Percentiles rank a stretch among this genome's conserved stretches.
phyloP scores from a whole-genome alignment of 805 yeast species.

The Hanseniaspora meyeri region DNA sequence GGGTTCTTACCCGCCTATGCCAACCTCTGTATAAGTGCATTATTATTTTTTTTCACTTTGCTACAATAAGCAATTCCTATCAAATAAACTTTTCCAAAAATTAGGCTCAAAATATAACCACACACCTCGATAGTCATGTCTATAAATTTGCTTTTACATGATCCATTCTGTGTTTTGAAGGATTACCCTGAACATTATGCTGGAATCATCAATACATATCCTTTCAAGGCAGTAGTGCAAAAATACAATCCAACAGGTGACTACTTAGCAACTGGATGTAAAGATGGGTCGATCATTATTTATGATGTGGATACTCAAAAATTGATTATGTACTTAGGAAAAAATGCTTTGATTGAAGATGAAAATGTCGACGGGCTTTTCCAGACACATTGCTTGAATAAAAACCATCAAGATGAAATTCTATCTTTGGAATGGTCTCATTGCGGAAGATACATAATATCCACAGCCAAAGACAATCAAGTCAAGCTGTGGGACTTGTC shows the following conservation, averaged over 20 bases:
- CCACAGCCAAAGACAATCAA: slow-evolving; percentile 73
- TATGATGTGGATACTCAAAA: slow-evolving; percentile 56
- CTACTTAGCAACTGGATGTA: slow-evolving; percentile 69
- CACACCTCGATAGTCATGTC: slow-evolving; percentile 19
- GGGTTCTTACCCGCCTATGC: too few relatives aligned
- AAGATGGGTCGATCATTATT: slow-evolving; percentile 60
- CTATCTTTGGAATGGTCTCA: slow-evolving; percentile 66
- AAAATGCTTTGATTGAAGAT: neutral
- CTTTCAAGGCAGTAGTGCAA: slow-evolving; percentile 55
- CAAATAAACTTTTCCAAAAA: too few relatives aligned
- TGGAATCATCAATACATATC: slow-evolving; percentile 42
- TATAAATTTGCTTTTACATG: slow-evolving; percentile 69
- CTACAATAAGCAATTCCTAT: too few relatives aligned
- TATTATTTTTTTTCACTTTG: neutral
- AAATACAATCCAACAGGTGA: slow-evolving; percentile 67
- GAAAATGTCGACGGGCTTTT: neutral
- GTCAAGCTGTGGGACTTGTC: slow-evolving; percentile 69
- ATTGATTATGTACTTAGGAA: slow-evolving; percentile 23
- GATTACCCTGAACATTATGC: slow-evolving; percentile 83
- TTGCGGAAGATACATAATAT: slow-evolving; percentile 55
- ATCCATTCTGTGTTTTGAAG: slow-evolving; percentile 82
- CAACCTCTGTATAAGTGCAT: too few relatives aligned
- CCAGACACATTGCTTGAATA: neutral
- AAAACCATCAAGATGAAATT: slow-evolving; percentile 51
- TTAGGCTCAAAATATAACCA: too few relatives aligned